Percentiles rank a stretch among this genome's conserved stretches.
Conservation (phyloP, 495 filamentous ascomycete species). For the Penicillium coprophilum region DNA sequence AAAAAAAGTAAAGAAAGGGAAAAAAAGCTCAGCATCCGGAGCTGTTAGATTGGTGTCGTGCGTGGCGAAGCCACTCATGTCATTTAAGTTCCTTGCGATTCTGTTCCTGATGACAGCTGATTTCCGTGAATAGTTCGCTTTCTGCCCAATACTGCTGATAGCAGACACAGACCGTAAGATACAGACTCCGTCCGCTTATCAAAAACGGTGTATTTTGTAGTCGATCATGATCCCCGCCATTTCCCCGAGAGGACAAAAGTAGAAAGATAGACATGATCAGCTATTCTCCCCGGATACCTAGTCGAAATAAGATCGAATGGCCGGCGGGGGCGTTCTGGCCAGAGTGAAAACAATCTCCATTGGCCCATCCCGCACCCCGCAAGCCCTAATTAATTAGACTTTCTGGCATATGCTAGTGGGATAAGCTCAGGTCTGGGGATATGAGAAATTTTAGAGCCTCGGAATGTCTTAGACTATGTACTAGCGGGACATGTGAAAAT, state of each 20-base stretch:
- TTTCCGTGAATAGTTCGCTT: no score
- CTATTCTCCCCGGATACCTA: not conserved
- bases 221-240: not conserved
- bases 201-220: no score
- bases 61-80: no score
- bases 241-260: not conserved
- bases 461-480: no score
- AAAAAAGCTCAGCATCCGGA: no score
- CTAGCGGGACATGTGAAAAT: not conserved
- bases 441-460: not conserved
- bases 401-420: not conserved
- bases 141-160: no score
- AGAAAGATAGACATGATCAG: not conserved
- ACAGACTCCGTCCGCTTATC: no score
- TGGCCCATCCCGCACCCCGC: not conserved
- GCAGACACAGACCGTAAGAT: no score
- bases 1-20: no score
- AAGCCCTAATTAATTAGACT: slow-evolving; percentile 6
- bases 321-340: not conserved
- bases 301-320: slow-evolving; percentile 1
- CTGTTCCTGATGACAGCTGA: no score
- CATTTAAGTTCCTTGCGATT: no score
- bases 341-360: not conserved
- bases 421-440: not conserved
- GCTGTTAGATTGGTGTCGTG: no score